Evolutionary conservation across 768 basidiomycete genomes (phyloP), one percentile per base, ranked within the genome.

Genomic region (Cytidiella melzeri): DNA sequence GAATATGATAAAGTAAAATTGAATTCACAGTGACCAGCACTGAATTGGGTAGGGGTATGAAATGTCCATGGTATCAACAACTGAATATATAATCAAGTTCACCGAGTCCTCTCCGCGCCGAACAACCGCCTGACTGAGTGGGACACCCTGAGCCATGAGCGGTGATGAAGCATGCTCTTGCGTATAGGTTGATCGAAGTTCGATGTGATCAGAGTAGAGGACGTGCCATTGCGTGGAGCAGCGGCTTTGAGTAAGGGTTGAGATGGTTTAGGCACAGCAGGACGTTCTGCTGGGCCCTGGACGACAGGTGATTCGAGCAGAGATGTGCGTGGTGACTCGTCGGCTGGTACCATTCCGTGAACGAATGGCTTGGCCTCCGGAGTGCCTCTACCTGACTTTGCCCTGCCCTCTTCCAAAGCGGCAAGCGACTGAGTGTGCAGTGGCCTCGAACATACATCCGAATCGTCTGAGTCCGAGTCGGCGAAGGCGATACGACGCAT

Each of bases 381-480:
- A n/a, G n/a, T n/a, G n/a, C n/a, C n/a, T n/a, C n/a, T n/a, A n/a
- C n/a, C n/a, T n/a, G n/a, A n/a, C n/a, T 34, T 34, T 34, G 9
- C 9, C 30, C 45, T 23, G 13, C 50, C 44, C 38, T 46, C 50
- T 38, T 51, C 50, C 15, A 51, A 25, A 5, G 44, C 44, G 19
- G 45, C 43, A 9, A 45, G 44, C 12, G 50, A 51, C 24, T 15
- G 12, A 5, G 50, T 38, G 44, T 18, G 50, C 3, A 51, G 18
- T 15, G 43, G 43, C 15, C 12, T 28, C 7, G 43, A 45, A 21
- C 43, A 43, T 38, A 45, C 50, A 28, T 51, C 44, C 5, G 50
- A 51, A 43, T 51, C 50, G 27, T 51, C 50, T 5, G 50, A 51
- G 21, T 51, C 50, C n/a, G n/a, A n/a, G 28, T 51, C 50, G 36